phyloP scores from a whole-genome alignment of 148 eudicot species.

The Tetragonia tetragonoides region DNA sequence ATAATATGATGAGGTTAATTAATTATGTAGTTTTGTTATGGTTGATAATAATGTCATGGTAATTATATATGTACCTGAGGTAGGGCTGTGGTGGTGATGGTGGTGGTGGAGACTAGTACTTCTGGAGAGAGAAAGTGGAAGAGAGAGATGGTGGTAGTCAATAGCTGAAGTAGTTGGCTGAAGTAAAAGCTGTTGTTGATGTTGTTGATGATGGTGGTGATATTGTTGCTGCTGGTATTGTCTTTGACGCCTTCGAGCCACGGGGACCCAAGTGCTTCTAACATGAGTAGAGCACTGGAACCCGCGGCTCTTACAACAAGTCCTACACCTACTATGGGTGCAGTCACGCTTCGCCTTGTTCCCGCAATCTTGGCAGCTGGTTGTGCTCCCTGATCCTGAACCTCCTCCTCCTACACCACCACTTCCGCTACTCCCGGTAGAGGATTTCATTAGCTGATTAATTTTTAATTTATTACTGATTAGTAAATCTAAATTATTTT shows the following conservation, averaged over 20 bases:
- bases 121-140: constrained; percentile 26
- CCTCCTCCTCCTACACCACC: constrained; percentile 2
- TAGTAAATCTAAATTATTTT: too few relatives aligned
- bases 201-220: constrained; percentile 29
- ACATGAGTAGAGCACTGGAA: constrained; percentile 68
- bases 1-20: too few relatives aligned
- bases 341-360: constrained; percentile 77
- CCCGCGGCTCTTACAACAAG: constrained; percentile 68
- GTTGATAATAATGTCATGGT: too few relatives aligned
- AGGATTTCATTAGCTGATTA: constrained; percentile 9
- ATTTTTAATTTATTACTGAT: background rate
- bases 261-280: constrained; percentile 79
- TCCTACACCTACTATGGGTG: constrained; percentile 51
- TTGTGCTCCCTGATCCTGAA: constrained; percentile 11
- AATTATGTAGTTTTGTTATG: too few relatives aligned
- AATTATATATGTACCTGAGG: background rate
- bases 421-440: constrained; percentile 3
- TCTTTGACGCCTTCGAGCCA: constrained; percentile 45
- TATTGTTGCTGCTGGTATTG: constrained; percentile 28
- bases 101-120: constrained; percentile 16
- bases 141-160: background rate
- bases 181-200: constrained; percentile 1
- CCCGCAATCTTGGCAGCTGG: constrained; percentile 74
- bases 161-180: background rate
- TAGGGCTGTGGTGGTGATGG: background rate